A percentile compares a stretch with the other conserved stretches of the same genome.
phyloP scores from a whole-genome alignment of 805 yeast genomes.

The Ogataea degrootiae region DNA sequence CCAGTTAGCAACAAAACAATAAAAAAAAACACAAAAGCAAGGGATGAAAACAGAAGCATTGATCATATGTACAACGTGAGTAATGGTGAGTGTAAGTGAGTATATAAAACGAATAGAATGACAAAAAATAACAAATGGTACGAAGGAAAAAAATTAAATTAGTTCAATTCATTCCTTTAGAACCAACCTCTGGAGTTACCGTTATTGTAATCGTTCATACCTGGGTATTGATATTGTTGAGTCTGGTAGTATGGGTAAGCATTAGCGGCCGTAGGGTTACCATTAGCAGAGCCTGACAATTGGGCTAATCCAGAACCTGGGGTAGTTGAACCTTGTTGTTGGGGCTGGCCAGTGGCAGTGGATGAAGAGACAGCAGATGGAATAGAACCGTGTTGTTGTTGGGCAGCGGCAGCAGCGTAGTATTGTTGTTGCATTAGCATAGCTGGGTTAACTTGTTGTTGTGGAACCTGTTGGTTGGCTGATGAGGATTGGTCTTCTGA shows the following conservation, averaged over 20 bases:
- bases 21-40: no score
- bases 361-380: conserved; percentile 7
- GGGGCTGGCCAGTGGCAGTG: conserved; percentile 4
- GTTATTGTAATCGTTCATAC: conserved; percentile 17
- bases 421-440: conserved; percentile 21
- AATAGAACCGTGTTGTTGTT: conserved; percentile 13
- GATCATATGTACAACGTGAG: no score
- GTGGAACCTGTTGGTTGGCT: conserved; percentile 5
- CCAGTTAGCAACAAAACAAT: no score
- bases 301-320: conserved; percentile 11
- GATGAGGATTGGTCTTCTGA: conserved; percentile 3
- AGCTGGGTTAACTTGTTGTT: conserved; percentile 19
- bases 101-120: neutral
- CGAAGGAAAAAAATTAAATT: neutral
- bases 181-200: conserved; percentile 24
- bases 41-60: no score
- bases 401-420: conserved; percentile 16
- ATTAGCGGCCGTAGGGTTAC: conserved; percentile 6
- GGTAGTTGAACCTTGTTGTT: conserved; percentile 9
- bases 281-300: conserved; percentile 6
- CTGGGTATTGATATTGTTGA: conserved; percentile 19
- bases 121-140: neutral
- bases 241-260: conserved; percentile 23
- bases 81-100: no score
- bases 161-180: conserved; percentile 2